phyloP scores from a whole-genome alignment of 495 filamentous ascomycete genomes.

The Aspergillus kassunensis region DNA sequence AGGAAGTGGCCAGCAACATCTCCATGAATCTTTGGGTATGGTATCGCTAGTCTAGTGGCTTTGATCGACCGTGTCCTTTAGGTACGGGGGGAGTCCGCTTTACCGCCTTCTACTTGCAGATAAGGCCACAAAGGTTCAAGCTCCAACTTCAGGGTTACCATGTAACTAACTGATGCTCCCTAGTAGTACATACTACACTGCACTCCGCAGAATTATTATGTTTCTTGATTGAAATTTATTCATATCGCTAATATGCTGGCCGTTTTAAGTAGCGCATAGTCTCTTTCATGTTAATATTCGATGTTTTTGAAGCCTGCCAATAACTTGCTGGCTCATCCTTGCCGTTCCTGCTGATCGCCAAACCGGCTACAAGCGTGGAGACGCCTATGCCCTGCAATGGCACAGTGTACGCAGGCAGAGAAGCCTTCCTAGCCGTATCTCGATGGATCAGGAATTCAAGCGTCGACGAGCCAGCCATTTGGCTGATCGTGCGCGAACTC shows the following conservation, averaged over 20 bases:
- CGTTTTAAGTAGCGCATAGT: too few species aligned
- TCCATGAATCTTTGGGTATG: conserved; percentile 11
- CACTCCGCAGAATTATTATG: too few species aligned
- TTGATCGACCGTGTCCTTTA: conserved; percentile 34
- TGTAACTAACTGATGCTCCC: too few species aligned
- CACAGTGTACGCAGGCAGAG: conserved; percentile 9
- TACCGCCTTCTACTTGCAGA: conserved; percentile 25
- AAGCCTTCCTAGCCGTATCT: background rate
- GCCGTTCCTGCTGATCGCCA: background rate
- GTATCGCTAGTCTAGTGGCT: conserved; percentile 13
- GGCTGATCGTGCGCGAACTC: conserved; percentile 35
- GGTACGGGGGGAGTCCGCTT: conserved; percentile 7
- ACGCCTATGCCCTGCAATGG: conserved; percentile 5
- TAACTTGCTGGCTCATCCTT: background rate
- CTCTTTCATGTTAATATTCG: background rate
- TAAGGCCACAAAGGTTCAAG: conserved; percentile 5
- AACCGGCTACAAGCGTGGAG: background rate
- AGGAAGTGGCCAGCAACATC: conserved; percentile 19
- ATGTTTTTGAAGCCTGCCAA: background rate
- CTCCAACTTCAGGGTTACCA: conserved; percentile 1
- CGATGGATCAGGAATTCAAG: conserved; percentile 37
- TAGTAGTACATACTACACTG: background rate
- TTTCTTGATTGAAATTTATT: too few species aligned
- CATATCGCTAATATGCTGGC: too few species aligned
- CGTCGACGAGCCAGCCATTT: conserved; percentile 21